Evolutionary conservation across 148 eudicot species (phyloP).

Genomic region (Gaultheria prostrata): DNA sequence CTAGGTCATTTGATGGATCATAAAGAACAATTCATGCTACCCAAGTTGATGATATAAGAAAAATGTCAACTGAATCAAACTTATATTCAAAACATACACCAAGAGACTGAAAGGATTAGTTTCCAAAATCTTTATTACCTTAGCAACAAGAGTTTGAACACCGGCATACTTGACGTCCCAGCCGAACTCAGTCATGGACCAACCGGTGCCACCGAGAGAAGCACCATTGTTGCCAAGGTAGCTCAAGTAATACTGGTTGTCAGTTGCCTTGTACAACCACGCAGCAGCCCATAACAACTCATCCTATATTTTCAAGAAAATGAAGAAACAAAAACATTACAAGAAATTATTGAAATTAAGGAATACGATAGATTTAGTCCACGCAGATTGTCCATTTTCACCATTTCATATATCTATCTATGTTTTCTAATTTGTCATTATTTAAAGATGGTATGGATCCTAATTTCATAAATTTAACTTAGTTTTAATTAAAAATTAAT

Average conservation of each 20-base stretch:
- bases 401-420: too few species aligned
- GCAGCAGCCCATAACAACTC: conserved; percentile 98
- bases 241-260: conserved; percentile 63
- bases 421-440: too few species aligned
- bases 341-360: neutral
- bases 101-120: neutral
- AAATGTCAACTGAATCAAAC: neutral
- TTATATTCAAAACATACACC: neutral
- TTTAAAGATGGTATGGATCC: too few species aligned
- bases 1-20: too few species aligned
- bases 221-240: conserved; percentile 80
- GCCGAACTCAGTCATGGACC: conserved; percentile 96
- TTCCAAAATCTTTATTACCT: conserved; percentile 47
- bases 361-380: too few species aligned
- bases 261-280: conserved; percentile 96
- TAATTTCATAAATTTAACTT: too few species aligned
- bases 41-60: neutral
- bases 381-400: too few species aligned
- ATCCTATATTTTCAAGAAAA: conserved; percentile 33
- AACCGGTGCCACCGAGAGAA: conserved; percentile 87
- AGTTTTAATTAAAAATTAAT: too few species aligned
- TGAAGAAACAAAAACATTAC: neutral
- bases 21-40: neutral
- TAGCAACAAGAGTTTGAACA: conserved; percentile 92
- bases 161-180: conserved; percentile 99